Evolutionary conservation across 1,284 basidiomycete genomes (phyloP).

Genomic region (Meripilus lineatus): DNA sequence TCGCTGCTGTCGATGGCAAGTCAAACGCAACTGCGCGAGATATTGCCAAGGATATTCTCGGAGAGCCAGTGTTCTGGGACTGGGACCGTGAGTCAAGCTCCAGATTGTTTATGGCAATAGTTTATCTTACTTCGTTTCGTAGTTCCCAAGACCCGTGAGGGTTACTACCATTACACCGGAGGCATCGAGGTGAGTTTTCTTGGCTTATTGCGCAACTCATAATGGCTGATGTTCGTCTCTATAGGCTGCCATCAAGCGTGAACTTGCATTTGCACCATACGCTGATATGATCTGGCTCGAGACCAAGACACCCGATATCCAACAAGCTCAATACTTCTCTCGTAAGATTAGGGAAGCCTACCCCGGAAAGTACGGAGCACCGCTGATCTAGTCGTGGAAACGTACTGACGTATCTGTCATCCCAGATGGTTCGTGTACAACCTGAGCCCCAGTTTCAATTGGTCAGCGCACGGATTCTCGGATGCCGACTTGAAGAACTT

Average conservation of each 20-base stretch:
- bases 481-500: slow-evolving; percentile 80
- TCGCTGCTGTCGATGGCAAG: slow-evolving; percentile 55
- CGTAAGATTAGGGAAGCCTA: slow-evolving; percentile 67
- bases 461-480: slow-evolving; percentile 79
- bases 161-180: slow-evolving; percentile 88
- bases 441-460: slow-evolving; percentile 92
- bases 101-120: slow-evolving; percentile 1
- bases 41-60: slow-evolving; percentile 71
- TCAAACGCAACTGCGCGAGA: slow-evolving; percentile 73
- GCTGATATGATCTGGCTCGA: slow-evolving; percentile 89
- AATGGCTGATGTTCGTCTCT: slow-evolving; percentile 7
- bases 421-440: slow-evolving; percentile 88
- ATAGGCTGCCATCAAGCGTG: slow-evolving; percentile 77
- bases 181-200: slow-evolving; percentile 53
- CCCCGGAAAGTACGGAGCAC: slow-evolving; percentile 57
- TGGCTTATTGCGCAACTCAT: not conserved
- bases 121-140: not conserved
- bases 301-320: slow-evolving; percentile 81
- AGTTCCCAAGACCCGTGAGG: slow-evolving; percentile 88
- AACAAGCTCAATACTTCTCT: slow-evolving; percentile 78
- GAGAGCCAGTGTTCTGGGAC: slow-evolving; percentile 75
- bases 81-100: slow-evolving; percentile 69
- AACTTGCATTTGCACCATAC: slow-evolving; percentile 76
- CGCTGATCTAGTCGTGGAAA: not conserved
- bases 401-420: not conserved